Conservation (phyloP, 2,329 filamentous ascomycete genomes). For the Onygenales sp. region DNA sequence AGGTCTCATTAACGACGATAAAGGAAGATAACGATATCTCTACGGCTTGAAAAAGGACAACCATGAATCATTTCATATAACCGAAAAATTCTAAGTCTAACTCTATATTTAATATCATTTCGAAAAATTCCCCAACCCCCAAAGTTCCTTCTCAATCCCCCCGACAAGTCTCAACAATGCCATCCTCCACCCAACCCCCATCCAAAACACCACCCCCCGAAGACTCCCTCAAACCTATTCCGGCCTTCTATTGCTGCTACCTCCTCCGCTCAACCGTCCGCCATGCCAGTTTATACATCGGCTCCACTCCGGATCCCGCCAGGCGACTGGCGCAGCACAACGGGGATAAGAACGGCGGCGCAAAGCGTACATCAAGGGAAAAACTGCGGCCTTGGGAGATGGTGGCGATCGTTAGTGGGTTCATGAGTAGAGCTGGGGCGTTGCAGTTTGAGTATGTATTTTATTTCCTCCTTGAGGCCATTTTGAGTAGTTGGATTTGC, state of each 20-base stretch:
- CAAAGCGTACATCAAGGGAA: conserved; percentile 59
- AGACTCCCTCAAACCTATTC: conserved; percentile 47
- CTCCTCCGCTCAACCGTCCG: conserved; percentile 74
- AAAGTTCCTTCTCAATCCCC: background rate
- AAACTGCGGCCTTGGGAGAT: conserved; percentile 82
- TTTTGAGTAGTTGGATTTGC: background rate
- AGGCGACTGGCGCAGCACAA: conserved; percentile 87
- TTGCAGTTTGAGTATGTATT: conserved; percentile 78
- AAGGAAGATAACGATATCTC: no score
- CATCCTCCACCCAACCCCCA: background rate
- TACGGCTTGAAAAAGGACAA: no score
- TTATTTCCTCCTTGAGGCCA: background rate
- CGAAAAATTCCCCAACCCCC: background rate
- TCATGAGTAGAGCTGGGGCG: conserved; percentile 76
- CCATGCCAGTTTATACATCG: conserved; percentile 67
- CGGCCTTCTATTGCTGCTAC: conserved; percentile 88
- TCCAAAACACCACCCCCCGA: background rate
- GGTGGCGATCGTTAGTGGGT: conserved; percentile 75
- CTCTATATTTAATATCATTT: no score
- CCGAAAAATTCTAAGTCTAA: no score
- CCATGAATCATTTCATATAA: no score
- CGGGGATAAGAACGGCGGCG: conserved; percentile 71
- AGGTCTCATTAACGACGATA: no score
- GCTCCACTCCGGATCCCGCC: conserved; percentile 80
- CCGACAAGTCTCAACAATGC: background rate